Evolutionary conservation across 345 rosid species (phyloP).

Genomic region (Syzygium jambos): DNA sequence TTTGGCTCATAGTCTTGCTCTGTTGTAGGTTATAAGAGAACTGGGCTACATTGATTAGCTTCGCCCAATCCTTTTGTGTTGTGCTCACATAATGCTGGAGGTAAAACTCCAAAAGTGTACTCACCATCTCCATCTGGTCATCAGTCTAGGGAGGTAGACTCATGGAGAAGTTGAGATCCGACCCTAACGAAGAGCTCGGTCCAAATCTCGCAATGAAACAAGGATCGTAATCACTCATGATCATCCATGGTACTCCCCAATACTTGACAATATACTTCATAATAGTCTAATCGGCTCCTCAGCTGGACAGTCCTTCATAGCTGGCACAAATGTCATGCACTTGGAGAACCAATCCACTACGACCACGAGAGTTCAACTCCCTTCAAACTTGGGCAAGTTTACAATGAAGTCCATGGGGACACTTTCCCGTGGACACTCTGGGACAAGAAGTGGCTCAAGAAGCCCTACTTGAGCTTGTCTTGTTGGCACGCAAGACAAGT

Average conservation of each 20-base stretch:
- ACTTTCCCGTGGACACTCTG: neutral
- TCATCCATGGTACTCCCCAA: neutral
- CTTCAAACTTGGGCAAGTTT: neutral
- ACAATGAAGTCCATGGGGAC: neutral
- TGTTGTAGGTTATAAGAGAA: too few species aligned
- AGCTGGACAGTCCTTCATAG: neutral
- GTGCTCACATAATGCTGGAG: neutral
- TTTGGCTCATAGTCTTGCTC: too few species aligned
- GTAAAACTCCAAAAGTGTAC: neutral
- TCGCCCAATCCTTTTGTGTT: neutral
- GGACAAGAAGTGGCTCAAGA: neutral
- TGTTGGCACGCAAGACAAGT: slow-evolving; percentile 1
- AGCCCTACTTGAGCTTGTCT: neutral
- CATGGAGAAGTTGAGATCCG: neutral
- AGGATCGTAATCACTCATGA: neutral
- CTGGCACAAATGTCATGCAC: neutral
- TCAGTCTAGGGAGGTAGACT: neutral
- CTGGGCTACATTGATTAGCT: too few species aligned
- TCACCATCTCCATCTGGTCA: neutral
- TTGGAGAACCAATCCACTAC: neutral
- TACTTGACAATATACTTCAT: neutral
- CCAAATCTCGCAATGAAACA: neutral
- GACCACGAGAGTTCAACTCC: neutral
- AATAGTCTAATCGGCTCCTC: neutral
- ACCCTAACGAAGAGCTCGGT: neutral